Evolutionary conservation across 768 basidiomycete genomes (phyloP).

Genomic region (Phlegmacium glaucopus): DNA sequence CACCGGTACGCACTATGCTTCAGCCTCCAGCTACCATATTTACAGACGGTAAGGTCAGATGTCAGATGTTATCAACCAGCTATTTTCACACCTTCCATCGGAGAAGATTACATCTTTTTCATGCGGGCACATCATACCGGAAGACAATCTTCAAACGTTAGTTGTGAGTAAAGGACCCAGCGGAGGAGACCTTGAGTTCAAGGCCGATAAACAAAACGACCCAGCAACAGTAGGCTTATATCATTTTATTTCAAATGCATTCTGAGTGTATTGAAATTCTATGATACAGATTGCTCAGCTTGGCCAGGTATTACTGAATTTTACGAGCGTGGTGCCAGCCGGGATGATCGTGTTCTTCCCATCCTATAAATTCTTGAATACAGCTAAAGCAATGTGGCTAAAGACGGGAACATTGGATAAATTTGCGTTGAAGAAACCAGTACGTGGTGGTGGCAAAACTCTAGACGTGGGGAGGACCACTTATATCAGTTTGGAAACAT

Average conservation of each 20-base stretch:
- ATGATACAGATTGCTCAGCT: slow-evolving; percentile 67
- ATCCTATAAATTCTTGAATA: slow-evolving; percentile 79
- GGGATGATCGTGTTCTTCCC: slow-evolving; percentile 95
- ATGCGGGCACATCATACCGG: slow-evolving; percentile 90
- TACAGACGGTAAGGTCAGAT: slow-evolving; percentile 51
- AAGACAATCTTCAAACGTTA: slow-evolving; percentile 70
- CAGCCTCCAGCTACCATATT: neutral
- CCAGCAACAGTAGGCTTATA: slow-evolving; percentile 48
- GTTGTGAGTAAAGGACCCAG: slow-evolving; percentile 73
- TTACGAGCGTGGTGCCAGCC: slow-evolving; percentile 71
- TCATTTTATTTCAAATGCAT: neutral
- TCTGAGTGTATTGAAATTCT: neutral
- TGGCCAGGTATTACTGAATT: slow-evolving; percentile 80
- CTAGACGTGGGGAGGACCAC: too few relatives aligned
- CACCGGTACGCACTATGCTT: slow-evolving; percentile 60
- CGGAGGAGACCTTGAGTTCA: slow-evolving; percentile 77
- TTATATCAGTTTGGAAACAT: slow-evolving; percentile 2
- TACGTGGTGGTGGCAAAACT: slow-evolving; percentile 22
- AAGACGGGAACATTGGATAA: slow-evolving; percentile 58
- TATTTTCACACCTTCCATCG: slow-evolving; percentile 64
- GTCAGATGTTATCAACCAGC: slow-evolving; percentile 78
- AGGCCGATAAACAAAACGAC: slow-evolving; percentile 70
- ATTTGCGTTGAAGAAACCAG: slow-evolving; percentile 72
- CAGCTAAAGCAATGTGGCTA: slow-evolving; percentile 64
- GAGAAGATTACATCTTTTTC: slow-evolving; percentile 77